These are phyloP conservation scores for Botryotinia narcissicola DNA, from an alignment of 2,329 filamentous ascomycete species.

Conservation along the genomic window DNA sequence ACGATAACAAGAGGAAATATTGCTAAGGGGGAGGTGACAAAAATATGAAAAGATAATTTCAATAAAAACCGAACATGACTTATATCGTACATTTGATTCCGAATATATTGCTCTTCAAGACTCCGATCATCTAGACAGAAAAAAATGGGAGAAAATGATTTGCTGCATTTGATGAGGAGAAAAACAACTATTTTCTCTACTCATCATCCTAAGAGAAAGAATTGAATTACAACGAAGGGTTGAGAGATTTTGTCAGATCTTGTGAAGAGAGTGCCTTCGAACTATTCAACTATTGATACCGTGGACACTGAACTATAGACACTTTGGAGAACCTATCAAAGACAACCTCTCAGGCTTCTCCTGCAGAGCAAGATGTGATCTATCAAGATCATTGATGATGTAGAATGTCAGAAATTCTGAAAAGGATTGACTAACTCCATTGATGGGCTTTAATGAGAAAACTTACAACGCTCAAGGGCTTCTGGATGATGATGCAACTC, in stretches of 20 bases:
- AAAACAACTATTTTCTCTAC: not conserved
- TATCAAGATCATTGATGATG: not conserved
- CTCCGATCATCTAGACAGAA: not conserved
- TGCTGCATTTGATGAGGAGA: not conserved
- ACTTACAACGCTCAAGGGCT: not conserved
- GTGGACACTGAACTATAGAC: not conserved
- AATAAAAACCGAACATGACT: not conserved
- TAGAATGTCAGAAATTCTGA: not conserved
- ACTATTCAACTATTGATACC: not conserved
- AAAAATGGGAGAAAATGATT: not conserved
- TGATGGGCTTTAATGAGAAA: not conserved
- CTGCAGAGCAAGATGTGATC: not conserved
- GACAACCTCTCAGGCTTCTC: not conserved
- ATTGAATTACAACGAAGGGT: not conserved
- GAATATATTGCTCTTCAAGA: not conserved
- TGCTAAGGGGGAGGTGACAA: not conserved
- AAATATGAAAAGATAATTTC: not conserved
- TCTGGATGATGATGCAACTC: not conserved
- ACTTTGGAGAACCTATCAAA: not conserved
- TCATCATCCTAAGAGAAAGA: not conserved
- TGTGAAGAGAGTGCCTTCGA: not conserved
- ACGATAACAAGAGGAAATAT: not conserved
- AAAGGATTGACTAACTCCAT: not conserved
- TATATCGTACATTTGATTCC: not conserved
- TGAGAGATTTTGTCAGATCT: not conserved